Conservation (phyloP, 176 grass and related monocot species). For the Aegilops longissima region DNA sequence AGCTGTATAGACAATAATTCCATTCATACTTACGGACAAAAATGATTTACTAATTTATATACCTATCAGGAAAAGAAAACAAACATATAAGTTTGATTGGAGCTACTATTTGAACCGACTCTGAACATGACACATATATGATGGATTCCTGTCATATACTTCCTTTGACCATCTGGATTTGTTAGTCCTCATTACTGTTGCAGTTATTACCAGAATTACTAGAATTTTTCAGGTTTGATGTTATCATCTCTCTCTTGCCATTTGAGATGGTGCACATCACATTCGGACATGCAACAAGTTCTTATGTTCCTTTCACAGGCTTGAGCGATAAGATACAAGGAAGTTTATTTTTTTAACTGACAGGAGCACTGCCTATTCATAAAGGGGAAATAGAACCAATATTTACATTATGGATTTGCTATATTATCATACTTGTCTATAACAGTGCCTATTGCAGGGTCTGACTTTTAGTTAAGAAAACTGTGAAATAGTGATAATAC, state of each 20-base stretch:
- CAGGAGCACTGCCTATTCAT: neutral
- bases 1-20: neutral
- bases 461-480: neutral
- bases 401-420: neutral
- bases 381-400: neutral
- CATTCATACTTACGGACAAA: neutral
- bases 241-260: neutral
- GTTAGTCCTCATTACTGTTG: neutral
- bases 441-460: neutral
- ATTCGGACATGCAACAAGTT: neutral
- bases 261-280: neutral
- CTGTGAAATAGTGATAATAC: neutral
- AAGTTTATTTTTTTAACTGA: neutral
- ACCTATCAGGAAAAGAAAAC: neutral
- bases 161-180: conserved; percentile 4
- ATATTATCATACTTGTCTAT: neutral
- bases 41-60: neutral
- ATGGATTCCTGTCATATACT: neutral
- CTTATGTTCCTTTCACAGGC: neutral
- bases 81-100: neutral
- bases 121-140: neutral
- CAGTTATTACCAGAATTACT: neutral
- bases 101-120: neutral
- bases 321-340: neutral
- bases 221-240: neutral